phyloP scores from a whole-genome alignment of 306 rosid species.

The peach (Prunus persica) region Prunus_persica_NCBIv2 NC_034009.1:3618501-3619000 shows the following conservation, averaged over 20 bases:
- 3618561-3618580: slow-evolving; percentile 12
- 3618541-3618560: slow-evolving; percentile 36
- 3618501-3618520: not conserved
- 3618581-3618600: slow-evolving; percentile 18
- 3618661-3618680: not conserved
- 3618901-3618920: slow-evolving; percentile 26
- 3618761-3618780: not conserved
- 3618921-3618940: slow-evolving; percentile 2
- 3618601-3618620: slow-evolving; percentile 15
- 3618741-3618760: not conserved
- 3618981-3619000: not conserved
- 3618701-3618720: not conserved
- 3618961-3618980: not conserved
- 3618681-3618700: slow-evolving; percentile 1
- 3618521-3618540: not conserved
- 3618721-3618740: not conserved
- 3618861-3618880: slow-evolving; percentile 7
- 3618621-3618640: slow-evolving; percentile 26
- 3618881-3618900: slow-evolving; percentile 5
- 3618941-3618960: not conserved
- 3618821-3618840: slow-evolving; percentile 13
- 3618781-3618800: not conserved
- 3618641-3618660: slow-evolving; percentile 14
- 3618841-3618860: slow-evolving; percentile 32
- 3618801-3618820: not conserved